phyloP scores from a whole-genome alignment of 768 basidiomycete genomes.

The Phlebiopsis gigantea region DNA sequence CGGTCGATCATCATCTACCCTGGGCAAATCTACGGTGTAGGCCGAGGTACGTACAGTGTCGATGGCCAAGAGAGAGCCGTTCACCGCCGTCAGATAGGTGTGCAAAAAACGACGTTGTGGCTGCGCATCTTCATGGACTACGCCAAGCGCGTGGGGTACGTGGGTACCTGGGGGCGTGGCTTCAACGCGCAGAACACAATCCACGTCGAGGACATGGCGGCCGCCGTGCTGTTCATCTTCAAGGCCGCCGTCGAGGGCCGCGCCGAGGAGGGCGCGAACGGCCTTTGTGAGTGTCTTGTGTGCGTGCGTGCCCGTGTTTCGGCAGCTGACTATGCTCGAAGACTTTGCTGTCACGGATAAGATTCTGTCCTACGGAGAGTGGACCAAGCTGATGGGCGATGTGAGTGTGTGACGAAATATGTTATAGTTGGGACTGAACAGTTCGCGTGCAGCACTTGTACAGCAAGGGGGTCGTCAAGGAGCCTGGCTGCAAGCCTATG shows the following conservation, averaged over 20 bases:
- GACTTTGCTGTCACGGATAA: constrained; percentile 31
- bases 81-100: constrained; percentile 17
- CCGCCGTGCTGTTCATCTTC: constrained; percentile 30
- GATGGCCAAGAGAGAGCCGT: neutral
- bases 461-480: constrained; percentile 28
- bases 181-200: constrained; percentile 32
- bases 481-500: constrained; percentile 30
- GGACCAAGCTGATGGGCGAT: constrained; percentile 32
- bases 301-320: neutral
- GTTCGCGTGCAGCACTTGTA: constrained; percentile 18
- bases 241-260: constrained; percentile 35
- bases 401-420: constrained; percentile 19
- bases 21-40: constrained; percentile 38
- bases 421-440: neutral
- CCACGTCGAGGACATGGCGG: constrained; percentile 37
- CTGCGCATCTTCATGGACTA: constrained; percentile 33
- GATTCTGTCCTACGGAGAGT: constrained; percentile 26
- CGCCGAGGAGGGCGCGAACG: constrained; percentile 37
- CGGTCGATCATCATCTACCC: constrained; percentile 41
- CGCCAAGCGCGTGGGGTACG: constrained; percentile 27
- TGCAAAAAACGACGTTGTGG: constrained; percentile 33
- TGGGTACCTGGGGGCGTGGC: constrained; percentile 40
- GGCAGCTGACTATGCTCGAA: constrained; percentile 14
- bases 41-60: constrained; percentile 27
- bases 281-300: constrained; percentile 30